Percentiles rank a stretch among this genome's conserved stretches.
These are phyloP conservation scores for Liquidambar formosana DNA, from an alignment of 164 flowering plant species.

Conservation along the genomic window DNA sequence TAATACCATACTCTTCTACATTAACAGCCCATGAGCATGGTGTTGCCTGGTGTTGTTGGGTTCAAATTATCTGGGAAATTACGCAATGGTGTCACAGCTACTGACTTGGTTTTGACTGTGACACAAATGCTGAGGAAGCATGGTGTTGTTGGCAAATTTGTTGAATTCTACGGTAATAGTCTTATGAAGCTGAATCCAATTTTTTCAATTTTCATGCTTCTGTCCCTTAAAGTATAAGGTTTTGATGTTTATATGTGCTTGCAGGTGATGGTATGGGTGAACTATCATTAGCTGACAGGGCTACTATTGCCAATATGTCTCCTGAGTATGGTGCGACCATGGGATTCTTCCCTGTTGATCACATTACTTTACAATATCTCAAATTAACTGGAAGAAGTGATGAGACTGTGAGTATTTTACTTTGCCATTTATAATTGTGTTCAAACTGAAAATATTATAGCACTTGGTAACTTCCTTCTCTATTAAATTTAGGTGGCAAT, in stretches of 20 bases:
- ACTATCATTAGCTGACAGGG: slow-evolving; percentile 87
- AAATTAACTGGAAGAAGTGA: slow-evolving; percentile 93
- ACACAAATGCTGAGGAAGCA: slow-evolving; percentile 94
- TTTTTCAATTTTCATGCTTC: background rate
- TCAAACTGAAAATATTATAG: background rate
- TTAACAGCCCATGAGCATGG: slow-evolving; percentile 98
- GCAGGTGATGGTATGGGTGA: slow-evolving; percentile 84
- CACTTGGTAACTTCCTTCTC: background rate
- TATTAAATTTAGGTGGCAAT: slow-evolving; percentile 54
- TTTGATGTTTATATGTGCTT: slow-evolving; percentile 13
- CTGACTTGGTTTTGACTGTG: slow-evolving; percentile 91
- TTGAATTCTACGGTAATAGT: slow-evolving; percentile 84
- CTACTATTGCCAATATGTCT: slow-evolving; percentile 96
- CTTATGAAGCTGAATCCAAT: background rate
- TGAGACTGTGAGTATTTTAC: slow-evolving; percentile 65
- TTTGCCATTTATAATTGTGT: background rate
- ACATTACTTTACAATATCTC: slow-evolving; percentile 83
- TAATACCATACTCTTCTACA: background rate
- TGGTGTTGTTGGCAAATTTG: slow-evolving; percentile 96
- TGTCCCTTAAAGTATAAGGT: background rate
- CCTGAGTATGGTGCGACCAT: slow-evolving; percentile 99
- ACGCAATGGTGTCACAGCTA: slow-evolving; percentile 85
- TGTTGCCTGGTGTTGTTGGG: slow-evolving; percentile 95
- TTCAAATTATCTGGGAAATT: slow-evolving; percentile 80
- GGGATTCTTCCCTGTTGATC: slow-evolving; percentile 99